Evolutionary conservation across 208 protist species (phyloP), one percentile per base, ranked within the genome.

Genomic region (Balamuthia mandrillaris): DNA sequence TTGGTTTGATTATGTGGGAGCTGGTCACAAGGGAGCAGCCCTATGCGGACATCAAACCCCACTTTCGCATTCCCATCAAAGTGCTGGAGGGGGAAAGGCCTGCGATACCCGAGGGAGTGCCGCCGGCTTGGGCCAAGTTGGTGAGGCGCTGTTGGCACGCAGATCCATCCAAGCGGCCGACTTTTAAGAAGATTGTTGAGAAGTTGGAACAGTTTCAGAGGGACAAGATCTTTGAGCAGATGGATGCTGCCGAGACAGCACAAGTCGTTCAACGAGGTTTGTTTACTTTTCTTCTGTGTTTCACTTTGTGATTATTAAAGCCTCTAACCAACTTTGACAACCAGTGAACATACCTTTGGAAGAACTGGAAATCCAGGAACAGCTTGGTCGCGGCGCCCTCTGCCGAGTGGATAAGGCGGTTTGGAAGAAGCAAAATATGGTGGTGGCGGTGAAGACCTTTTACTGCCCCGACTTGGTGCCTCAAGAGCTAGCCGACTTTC

Each of bases 1-100:
- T 79, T 33, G 70, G 45, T 18, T 33, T 79, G 2, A 79, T 79
- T 5, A 79, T 79, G 33, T 79, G 70, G 70, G 70, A 79, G 70
- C 7, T 79, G 4, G 60, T 49, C 0, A 79, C 70, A 27, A 54
- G 70, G 27, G 70, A 79, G 31, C 41, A 60, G 45, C 70, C 70
- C 37, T 79, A 79, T 6, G 42, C 24, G 21, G 70, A 79, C 47
- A 79, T 79, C 29, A 79, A 79, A 33, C 70, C 70, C 1, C 70
- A 79, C 70, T 79, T 79, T 35, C 14, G 60, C 47, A 79, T 79
- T 10, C 70, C 70, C 5, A 42, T 79, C 1, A 79, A 79, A 31
- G 70, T 79, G 3, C 18, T 79, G 45, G 70, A 42, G 52, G 70
- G 70, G 16, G 70, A 60, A 27, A 42, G 70, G 24, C 70, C 70